Conservation (phyloP, 176 grass and related monocot species). For the Carex cristatella region DNA sequence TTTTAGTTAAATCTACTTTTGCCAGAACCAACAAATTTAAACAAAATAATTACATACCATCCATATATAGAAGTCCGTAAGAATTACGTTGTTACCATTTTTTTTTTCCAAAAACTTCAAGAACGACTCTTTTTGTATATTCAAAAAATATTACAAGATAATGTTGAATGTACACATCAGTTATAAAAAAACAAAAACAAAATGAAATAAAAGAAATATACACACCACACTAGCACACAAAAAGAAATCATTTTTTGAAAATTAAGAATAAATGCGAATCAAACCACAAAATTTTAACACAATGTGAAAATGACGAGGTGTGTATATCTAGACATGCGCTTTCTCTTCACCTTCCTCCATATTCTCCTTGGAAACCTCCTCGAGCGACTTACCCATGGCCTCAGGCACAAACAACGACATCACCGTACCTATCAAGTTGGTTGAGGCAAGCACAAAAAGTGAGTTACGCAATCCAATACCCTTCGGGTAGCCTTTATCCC, state of each 20-base stretch:
- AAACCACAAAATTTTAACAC: neutral
- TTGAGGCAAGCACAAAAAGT: constrained; percentile 50
- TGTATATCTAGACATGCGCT: neutral
- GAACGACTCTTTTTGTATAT: neutral
- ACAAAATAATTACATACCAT: too few species aligned
- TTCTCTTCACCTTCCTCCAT: constrained; percentile 2
- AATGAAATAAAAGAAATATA: neutral
- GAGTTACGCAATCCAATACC: constrained; percentile 61
- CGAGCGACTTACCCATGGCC: constrained; percentile 47
- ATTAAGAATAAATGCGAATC: neutral
- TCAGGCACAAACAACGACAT: constrained; percentile 58
- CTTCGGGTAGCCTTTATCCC: constrained; percentile 33
- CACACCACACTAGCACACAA: neutral
- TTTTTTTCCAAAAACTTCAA: neutral
- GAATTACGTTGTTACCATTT: too few species aligned
- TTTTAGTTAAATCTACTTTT: too few species aligned
- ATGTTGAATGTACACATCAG: neutral
- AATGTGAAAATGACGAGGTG: neutral
- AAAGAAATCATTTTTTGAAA: neutral
- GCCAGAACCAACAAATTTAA: too few species aligned
- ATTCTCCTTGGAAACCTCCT: constrained; percentile 55
- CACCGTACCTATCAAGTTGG: constrained; percentile 43
- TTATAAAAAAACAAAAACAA: neutral
- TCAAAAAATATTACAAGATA: neutral
- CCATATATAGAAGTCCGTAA: too few species aligned